Evolutionary conservation across 1,284 basidiomycete species (phyloP), one percentile per base, ranked within the genome.

Genomic region (Blastosporella zonata): DNA sequence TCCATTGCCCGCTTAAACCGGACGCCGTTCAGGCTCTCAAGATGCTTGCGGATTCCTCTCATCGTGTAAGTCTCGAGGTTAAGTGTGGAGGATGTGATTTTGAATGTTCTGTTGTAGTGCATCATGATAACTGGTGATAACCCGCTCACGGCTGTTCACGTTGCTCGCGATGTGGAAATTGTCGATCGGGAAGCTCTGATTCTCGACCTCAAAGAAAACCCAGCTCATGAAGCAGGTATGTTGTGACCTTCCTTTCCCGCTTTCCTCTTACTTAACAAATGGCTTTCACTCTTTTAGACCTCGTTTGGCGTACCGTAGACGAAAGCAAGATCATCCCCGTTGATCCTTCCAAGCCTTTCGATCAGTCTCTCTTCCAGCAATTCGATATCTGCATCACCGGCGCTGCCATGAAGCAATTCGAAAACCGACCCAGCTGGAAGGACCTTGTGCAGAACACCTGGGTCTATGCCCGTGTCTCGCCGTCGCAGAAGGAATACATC

Each of bases 81-180:
- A 6, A 8, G 29, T 42, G 10, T 18, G 25, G 2, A 6, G 2
- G 18, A 15, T 13, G 15, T 5, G 43, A 37, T 15, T n/a, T 35
- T 25, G 9, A 13, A 34, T 13, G 10, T 49, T 25, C 41, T 61
- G 15, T 55, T 50, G 2, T 42, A 90, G 91, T 97, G 95, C 65
- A 78, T 97, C 54, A 97, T 97, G 94, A 97, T 97, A 56, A 97
- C 94, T 39, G 94, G 94, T 37, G 94, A 97, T 68, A 97, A 97
- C 67, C 95, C 94, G 12, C 72, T 97, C 48, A 97, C 95, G 0
- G 94, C 94, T 13, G 85, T 90, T 1, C 94, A 97, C 65, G 93
- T 97, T 36, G 94, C 95, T 17, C 81, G 81, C 27, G 92, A 95
- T 61, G 95, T 97, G 6, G 94, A 97, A 61, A 97, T 97, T 57